Evolutionary conservation across 208 protist species (phyloP), one percentile per base, ranked within the genome.

Genomic region (Porcisia deanei): DNA sequence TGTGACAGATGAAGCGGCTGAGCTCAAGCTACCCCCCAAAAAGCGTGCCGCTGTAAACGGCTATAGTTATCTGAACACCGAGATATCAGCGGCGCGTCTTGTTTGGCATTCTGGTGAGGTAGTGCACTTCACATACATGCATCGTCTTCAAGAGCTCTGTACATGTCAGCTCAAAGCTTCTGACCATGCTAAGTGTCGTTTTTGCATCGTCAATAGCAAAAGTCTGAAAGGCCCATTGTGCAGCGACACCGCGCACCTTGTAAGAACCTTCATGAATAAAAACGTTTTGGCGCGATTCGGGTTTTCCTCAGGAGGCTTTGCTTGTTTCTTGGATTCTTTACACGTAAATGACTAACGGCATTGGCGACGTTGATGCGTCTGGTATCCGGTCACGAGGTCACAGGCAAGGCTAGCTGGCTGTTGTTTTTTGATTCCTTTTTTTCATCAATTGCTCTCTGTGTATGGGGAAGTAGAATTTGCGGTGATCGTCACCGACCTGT

Each of bases 131-230:
- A 1, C 60, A 76, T 69, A 71, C 68, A 10, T 54, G 63, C 30
- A 72, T 76, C 45, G 30, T 53, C 12, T 49, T 68, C 25, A 67
- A 79, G 52, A 57, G 58, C 16, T 39, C 70, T 30, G 68, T 83
- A 60, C 54, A 75, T 45, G 60, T 79, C 52, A 55, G 61, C 20
- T 20, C 30, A 30, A 30, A 30, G 0, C 30, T 2, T 78, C 79
- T 1, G 25, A 41, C 9, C 25, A 71, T 8, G 55, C 60, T 7
- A 68, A 77, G 25, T 71, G 66, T 30, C 73, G 66, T 45, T 75
- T 79, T 63, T 57, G 73, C 18, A 52, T 79, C 25, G 72, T 75
- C 55, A 79, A 75, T 34, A 53, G 73, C 9, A 60, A 72, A 52
- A 55, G 68, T 20, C 65, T 54, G 8, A 60, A 75, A 53, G 43